phyloP scores from a whole-genome alignment of 306 rosid species.

The Ormosia emarginata region DNA sequence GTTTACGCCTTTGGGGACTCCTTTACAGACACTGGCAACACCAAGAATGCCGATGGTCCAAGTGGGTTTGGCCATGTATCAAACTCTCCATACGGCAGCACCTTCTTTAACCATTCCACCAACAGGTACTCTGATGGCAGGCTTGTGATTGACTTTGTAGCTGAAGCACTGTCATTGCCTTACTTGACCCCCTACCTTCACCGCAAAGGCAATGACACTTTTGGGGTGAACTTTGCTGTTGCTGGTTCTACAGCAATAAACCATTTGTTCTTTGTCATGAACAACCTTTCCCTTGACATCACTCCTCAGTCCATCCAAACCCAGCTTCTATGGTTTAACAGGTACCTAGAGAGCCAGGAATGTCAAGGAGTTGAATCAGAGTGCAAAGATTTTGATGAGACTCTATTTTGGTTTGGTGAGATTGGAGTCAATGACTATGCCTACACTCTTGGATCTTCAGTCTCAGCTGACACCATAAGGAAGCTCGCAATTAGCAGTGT shows the following conservation, averaged over 20 bases:
- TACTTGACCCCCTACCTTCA: conserved; percentile 59
- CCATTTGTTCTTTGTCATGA: conserved; percentile 64
- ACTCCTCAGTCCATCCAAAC: conserved; percentile 79
- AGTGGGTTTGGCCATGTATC: conserved; percentile 78
- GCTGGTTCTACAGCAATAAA: conserved; percentile 89
- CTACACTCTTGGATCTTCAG: conserved; percentile 65
- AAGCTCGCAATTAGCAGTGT: conserved; percentile 51
- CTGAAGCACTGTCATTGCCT: conserved; percentile 71
- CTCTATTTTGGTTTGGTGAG: conserved; percentile 93
- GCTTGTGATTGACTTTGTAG: conserved; percentile 77
- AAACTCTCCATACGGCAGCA: conserved; percentile 65
- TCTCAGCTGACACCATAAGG: conserved; percentile 49
- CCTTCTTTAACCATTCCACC: conserved; percentile 82
- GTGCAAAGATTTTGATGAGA: conserved; percentile 50
- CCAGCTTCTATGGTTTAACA: conserved; percentile 77
- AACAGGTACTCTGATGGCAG: conserved; percentile 90
- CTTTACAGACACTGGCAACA: conserved; percentile 96
- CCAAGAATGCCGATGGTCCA: conserved; percentile 63
- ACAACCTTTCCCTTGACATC: conserved; percentile 62
- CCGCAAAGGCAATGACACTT: conserved; percentile 29
- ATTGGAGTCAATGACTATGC: conserved; percentile 98
- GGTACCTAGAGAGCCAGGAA: conserved; percentile 46
- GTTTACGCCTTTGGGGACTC: conserved; percentile 92
- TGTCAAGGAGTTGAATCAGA: conserved; percentile 31
- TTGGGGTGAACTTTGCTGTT: conserved; percentile 89